Evolutionary conservation across 306 rosid species (phyloP), one percentile per base, ranked within the genome.

Genomic region (Rosa lucieae): DNA sequence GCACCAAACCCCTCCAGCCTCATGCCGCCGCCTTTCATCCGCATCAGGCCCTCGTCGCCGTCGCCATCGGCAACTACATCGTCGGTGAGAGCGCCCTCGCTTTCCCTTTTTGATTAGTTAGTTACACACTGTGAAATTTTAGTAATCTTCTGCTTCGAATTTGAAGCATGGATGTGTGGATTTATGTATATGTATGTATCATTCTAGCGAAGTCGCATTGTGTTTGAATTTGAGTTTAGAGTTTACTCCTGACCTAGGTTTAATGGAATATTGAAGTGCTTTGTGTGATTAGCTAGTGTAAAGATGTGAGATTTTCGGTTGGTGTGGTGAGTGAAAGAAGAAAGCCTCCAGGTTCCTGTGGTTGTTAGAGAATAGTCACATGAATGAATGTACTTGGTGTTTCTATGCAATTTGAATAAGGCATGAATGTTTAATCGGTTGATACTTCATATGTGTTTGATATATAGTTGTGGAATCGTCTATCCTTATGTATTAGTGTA

Each of bases 11-110:
- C 13, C 67, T 89, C 74, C 98, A 95, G 77, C 99, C 99, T 75
- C 99, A 95, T 75, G 98, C 98, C 48, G 94, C 94, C 58, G 58
- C 92, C 2, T 93, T 95, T 75, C 99, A 95, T 81, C 93, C 99
- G 35, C 90, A 89, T 73, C 99, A 93, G 82, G 93, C 96, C 12
- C 96, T 95, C 66, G 89, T 95, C 29, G 97, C 99, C 81, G 88
- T 93, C 80, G 99, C 99, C 72, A 86, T 95, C 18, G 99, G 98
- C 81, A 89, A 91, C 79, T 93, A 86, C 91, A 91, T 95, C 73
- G 84, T 93, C 44, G 99, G 99, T 95, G 32, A 83, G 85, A 42
- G 47, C 67, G 1, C 47, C 71, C 11, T 42, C 72, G n/a, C 46
- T 74, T 74, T 18, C 15, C 53, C 18, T 48, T 13, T 55, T n/a